phyloP scores from a whole-genome alignment of 768 basidiomycete genomes.

The Lyophyllum shimeji region DNA sequence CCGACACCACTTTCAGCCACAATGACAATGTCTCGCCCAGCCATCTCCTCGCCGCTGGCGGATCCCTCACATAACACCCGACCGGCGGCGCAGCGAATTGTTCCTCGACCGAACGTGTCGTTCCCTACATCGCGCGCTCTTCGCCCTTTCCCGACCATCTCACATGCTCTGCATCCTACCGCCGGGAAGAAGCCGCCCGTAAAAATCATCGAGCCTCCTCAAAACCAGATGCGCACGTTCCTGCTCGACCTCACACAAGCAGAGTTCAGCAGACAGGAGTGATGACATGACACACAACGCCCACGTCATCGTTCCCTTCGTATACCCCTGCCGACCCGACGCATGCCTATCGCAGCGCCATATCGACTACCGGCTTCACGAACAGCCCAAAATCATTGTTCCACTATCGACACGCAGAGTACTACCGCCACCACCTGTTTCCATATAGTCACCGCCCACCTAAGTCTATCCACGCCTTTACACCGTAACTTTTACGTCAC shows the following conservation, averaged over 20 bases:
- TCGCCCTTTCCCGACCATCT: conserved; percentile 73
- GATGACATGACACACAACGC: conserved; percentile 1
- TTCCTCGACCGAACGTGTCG: conserved; percentile 44
- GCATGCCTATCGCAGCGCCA: not conserved
- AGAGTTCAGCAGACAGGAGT: conserved; percentile 70
- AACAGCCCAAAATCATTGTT: conserved; percentile 3
- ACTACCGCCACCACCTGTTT: conserved; percentile 3
- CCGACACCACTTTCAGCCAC: conserved; percentile 30
- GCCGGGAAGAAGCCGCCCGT: conserved; percentile 45
- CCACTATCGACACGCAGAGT: conserved; percentile 9
- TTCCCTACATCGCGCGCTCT: conserved; percentile 77
- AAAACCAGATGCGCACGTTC: conserved; percentile 68
- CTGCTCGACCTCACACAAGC: conserved; percentile 81
- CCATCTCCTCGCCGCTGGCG: conserved; percentile 66
- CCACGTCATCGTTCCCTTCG: not conserved
- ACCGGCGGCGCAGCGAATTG: conserved; percentile 29
- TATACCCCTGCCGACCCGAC: conserved; percentile 6
- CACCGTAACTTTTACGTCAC: conserved; percentile 5
- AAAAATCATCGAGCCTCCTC: conserved; percentile 80
- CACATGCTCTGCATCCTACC: conserved; percentile 37
- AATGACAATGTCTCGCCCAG: conserved; percentile 48
- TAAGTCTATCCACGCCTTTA: conserved; percentile 3
- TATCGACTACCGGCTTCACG: not conserved
- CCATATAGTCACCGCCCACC: conserved; percentile 6
- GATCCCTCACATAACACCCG: conserved; percentile 30